Evolutionary conservation across 2,329 filamentous ascomycete genomes (phyloP).

Genomic region (Ramularia collo-cygni): DNA sequence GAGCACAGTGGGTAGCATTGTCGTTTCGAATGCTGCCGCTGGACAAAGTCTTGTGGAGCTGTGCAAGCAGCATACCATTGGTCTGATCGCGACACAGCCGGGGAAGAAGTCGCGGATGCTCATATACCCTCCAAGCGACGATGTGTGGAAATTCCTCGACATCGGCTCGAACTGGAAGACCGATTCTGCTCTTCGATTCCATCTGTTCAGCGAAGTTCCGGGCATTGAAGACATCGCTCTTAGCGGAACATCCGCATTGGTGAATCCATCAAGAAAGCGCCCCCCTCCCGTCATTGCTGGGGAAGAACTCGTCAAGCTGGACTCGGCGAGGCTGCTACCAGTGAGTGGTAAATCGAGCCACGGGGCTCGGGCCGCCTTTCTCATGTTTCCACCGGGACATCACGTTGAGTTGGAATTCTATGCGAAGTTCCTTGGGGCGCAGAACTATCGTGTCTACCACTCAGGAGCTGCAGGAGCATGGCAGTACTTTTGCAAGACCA

Average conservation of each 20-base stretch:
- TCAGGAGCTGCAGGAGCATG: conserved; percentile 21
- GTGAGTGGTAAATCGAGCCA: conserved; percentile 5
- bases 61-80: conserved; percentile 17
- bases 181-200: conserved; percentile 10
- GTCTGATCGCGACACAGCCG: conserved; percentile 14
- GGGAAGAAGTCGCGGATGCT: conserved; percentile 15
- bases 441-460: conserved; percentile 20
- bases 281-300: conserved; percentile 2
- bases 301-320: conserved; percentile 8
- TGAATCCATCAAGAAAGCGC: background rate
- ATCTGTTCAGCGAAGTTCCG: conserved; percentile 8
- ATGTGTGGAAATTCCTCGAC: conserved; percentile 25
- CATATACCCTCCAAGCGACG: conserved; percentile 21
- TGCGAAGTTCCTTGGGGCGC: conserved; percentile 13
- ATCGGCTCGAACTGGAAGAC: conserved; percentile 1
- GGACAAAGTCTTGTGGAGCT: conserved; percentile 15
- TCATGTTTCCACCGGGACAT: conserved; percentile 21
- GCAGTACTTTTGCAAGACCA: conserved; percentile 19
- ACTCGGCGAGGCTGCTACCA: conserved; percentile 5
- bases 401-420: conserved; percentile 19
- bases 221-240: background rate
- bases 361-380: conserved; percentile 20
- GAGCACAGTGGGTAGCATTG: conserved; percentile 6
- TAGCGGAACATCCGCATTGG: background rate
- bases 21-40: background rate